Base-by-base conservation (phyloP, 805 yeast species). In the Grigorovia humatica region DNA sequence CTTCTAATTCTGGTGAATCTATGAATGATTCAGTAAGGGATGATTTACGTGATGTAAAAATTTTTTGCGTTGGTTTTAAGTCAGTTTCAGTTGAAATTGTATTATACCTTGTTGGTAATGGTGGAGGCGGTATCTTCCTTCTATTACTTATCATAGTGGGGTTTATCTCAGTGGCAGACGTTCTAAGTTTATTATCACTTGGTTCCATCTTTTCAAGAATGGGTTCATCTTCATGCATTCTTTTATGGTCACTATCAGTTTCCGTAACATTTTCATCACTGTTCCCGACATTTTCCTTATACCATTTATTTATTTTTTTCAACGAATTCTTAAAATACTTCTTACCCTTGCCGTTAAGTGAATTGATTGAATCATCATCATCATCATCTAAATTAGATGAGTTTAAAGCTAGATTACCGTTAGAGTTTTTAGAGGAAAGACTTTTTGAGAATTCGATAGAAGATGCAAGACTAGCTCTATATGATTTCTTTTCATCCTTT, bases 301-400 rank as follows among this genome's bases (percentile, higher is more conserved):
- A 85, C 88, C 91, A 83, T 55, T 77, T 81, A 1, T 85, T 86
- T 8, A 85, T 64, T 58, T 80, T 84, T 52, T 74, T 76, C 47
- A 82, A 67, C 0, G 87, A 75, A 45, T 65, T 68, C 4, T 76
- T 61, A 15, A 77, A 62, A 2, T 71, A 69, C 48, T 69, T 72
- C 51, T 68, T 70, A 2, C 73, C 61, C 11, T 63, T 62, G 1
- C 58, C 29, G 19, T 38, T 44, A 15, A 12, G 12, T 40, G 51
- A 44, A 20, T 12, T n/a, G 6, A 29, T 29, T 17, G 41, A 17
- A 18, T 11, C 29, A 19, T 38, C n/a, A 44, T 30, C 41, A 44
- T 44, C 30, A 19, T 7, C 15, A 32, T 20, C 17, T 12, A 7
- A 3, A 15, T 13, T 38, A 15, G 15, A 65, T 18, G 67, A 30